Conservation (phyloP, 2,329 filamentous ascomycete species). For the Alternaria sp. region DNA sequence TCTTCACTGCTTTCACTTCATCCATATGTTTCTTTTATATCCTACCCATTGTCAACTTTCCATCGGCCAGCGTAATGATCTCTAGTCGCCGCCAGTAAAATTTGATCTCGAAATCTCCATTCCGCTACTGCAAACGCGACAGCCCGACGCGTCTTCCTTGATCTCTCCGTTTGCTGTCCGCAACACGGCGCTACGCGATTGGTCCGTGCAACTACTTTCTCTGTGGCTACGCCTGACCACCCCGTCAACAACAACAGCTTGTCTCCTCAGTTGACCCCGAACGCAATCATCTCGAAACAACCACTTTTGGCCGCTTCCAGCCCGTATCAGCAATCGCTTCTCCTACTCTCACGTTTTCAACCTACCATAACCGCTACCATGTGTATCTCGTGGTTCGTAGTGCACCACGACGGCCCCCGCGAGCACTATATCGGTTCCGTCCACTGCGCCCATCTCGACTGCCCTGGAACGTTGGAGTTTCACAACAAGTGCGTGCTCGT, state of each 20-base stretch:
- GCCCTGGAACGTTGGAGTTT: neutral
- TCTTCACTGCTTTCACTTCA: neutral
- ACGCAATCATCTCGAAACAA: neutral
- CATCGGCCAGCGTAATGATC: neutral
- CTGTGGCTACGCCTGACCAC: neutral
- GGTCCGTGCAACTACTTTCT: neutral
- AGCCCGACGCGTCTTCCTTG: neutral
- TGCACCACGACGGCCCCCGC: neutral
- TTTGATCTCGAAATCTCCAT: neutral
- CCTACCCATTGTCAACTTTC: neutral
- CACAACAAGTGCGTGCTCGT: slow-evolving; percentile 6
- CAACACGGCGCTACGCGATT: neutral
- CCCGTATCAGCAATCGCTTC: neutral
- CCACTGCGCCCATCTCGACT: slow-evolving; percentile 9
- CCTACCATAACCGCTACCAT: neutral
- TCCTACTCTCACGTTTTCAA: neutral
- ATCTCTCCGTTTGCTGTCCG: neutral
- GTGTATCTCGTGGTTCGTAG: slow-evolving; percentile 15
- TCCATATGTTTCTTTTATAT: neutral
- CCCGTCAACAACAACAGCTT: neutral
- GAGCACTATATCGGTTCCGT: neutral
- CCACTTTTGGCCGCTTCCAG: too few relatives aligned
- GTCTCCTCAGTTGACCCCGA: neutral
- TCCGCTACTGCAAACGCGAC: neutral
- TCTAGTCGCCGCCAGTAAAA: neutral